Base-by-base conservation (phyloP, 2,329 filamentous ascomycete species). In the Grosmannia huntii region DNA sequence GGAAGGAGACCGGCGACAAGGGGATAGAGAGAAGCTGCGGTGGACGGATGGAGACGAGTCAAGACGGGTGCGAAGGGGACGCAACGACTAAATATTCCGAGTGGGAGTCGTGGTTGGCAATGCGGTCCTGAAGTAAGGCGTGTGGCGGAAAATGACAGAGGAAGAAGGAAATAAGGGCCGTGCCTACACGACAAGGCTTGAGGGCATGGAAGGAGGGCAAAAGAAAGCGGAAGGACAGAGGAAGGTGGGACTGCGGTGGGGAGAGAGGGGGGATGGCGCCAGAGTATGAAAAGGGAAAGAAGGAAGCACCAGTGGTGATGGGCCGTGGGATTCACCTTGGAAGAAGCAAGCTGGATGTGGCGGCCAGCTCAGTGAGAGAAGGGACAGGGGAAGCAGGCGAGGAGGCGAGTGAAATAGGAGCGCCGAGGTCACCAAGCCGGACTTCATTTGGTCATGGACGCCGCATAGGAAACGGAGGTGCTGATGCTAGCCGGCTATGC, bases 261-360 rank as follows among this genome's bases (percentile, higher is more conserved):
- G 44, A 23, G 44, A 21, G n/a, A 33, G 6, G 50, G 21, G 52
- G n/a, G 5, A 12, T 33, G 2, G 48, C 28, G 31, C 28, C 33
- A 49, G 58, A 57, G 56, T 48, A 59, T 53, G 59, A 38, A 38
- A 58, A 63, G 54, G 54, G 60, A 57, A 56, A 57, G 50, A 57
- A 61, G 48, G 53, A 60, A 51, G 23, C 23, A 31, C 41, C 33
- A 53, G 44, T 49, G 59, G 60, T 56, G 55, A 33, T 9, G 38
- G 21, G 25, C 1, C 60, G 66, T 68, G 66, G 63, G 67, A 71
- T 68, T 69, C 69, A 71, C 68, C 67, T 71, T 69, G 67, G 61
- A 56, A 64, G 61, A 64, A 64, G 62, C 64, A 69, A 74, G 73
- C 73, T 75, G 72, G 74, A 72, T 67, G 70, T 75, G 72, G 68